phyloP scores from a whole-genome alignment of 345 rosid genomes.

The Microcos paniculata region DNA sequence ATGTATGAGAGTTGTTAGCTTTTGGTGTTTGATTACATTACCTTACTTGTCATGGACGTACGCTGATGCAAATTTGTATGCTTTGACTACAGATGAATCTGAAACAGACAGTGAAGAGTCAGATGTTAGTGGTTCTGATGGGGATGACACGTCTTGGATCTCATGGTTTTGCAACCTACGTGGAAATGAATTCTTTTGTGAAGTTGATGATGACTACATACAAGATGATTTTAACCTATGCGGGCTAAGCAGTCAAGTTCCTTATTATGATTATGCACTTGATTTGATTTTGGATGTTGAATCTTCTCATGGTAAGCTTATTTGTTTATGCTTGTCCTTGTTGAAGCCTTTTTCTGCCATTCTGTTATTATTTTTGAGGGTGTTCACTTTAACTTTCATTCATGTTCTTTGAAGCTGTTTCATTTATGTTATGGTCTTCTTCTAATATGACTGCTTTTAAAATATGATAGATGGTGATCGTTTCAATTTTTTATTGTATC shows the following conservation, averaged over 20 bases:
- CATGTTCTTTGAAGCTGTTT: background rate
- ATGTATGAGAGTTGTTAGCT: background rate
- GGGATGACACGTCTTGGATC: conserved; percentile 94
- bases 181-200: conserved; percentile 97
- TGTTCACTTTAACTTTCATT: background rate
- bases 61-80: background rate
- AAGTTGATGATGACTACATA: conserved; percentile 97
- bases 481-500: background rate
- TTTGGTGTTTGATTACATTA: background rate
- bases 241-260: conserved; percentile 95
- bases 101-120: conserved; percentile 96
- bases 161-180: conserved; percentile 95
- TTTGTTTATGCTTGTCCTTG: no score
- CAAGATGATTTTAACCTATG: conserved; percentile 98
- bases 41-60: background rate
- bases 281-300: conserved; percentile 96
- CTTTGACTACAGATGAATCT: conserved; percentile 58
- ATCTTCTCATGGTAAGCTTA: conserved; percentile 78
- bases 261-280: conserved; percentile 94
- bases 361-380: background rate
- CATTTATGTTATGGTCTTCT: background rate
- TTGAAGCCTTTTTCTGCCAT: background rate
- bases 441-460: background rate
- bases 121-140: conserved; percentile 97
- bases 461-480: background rate